Evolutionary conservation across 352 stramenopile genomes (phyloP), one percentile per base, ranked within the genome.

Genomic region (Chrysophaeum taylorii): DNA sequence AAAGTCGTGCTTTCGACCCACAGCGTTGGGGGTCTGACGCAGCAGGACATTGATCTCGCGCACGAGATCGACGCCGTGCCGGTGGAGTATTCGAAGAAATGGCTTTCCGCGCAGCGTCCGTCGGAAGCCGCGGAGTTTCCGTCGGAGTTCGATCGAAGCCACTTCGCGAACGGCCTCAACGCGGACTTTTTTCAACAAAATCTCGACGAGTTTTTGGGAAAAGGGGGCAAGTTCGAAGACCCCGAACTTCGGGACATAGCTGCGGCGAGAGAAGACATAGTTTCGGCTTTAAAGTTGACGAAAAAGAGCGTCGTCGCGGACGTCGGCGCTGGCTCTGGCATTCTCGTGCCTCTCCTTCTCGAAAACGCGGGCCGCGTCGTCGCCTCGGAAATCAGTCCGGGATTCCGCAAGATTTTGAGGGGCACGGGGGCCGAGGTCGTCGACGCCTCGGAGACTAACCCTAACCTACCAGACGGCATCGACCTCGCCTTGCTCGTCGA

Each of bases 101-200:
- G 83, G 77, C 84, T 91, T 74, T 88, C 84, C 70, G 84, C 91
- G 74, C 90, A 85, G 77, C 90, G 90, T 33, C 82, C 18, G 5
- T 25, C 7, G 18, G 48, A 31, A 9, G 48, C 48, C 18, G 48
- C 48, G 18, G 48, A 60, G 48, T 25, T 16, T 27, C 45, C n/a
- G n/a, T n/a, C n/a, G n/a, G n/a, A n/a, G n/a, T n/a, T n/a, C 25
- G 50, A 38, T 9, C 25, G 21, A 36, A 5, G 21, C 25, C 4
- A 62, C 5, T 4, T 38, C 25, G 38, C 35, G 15, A 31, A 4
- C 45, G 45, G 45, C 45, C 45, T 54, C 45, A 54, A 62, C 25
- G 27, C 9, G 27, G 50, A 62, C 25, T 35, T 45, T 45, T 45
- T 45, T 21, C 39, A 45, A 21, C 39, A 45, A 45, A 45, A 12